Evolutionary conservation across 2,329 filamentous ascomycete genomes (phyloP), one percentile per base, ranked within the genome.

Genomic region (Neonectria sp.): DNA sequence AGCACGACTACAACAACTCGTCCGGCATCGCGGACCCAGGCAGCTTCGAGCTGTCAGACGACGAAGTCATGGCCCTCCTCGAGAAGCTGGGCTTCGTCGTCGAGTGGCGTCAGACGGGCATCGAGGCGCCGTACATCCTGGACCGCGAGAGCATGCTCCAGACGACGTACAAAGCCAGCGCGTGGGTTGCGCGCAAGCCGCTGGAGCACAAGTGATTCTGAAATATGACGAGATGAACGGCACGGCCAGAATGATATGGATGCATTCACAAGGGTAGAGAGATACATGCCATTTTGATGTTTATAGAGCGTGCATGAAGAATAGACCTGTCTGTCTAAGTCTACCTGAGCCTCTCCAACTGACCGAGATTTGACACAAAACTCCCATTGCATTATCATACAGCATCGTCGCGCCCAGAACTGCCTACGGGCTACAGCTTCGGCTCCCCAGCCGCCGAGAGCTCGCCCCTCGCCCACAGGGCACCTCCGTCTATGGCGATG

Each of bases 21-120:
- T 84, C 87, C 51, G 94, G 94, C 1, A 97, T 98, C 70, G 95
- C 91, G 0, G 95, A 97, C 74, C 94, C 94, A 0, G 96, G 96
- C 0, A 95, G 91, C 69, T 93, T 98, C 72, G 96, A 99, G 83
- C 86, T 99, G 61, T 92, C 93, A 1, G 90, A 97, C 67, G 94
- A 97, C 31, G 96, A 99, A 83, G 93, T 99, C 11, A 81, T 97
- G 65, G 86, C 87, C 17, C 83, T 99, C 48, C 87, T 98, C 2
- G 83, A 90, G 72, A 87, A 86, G 63, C 83, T 95, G 75, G 96
- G 95, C 0, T 99, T 99, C 76, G 84, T 83, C 6, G 83, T 99
- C 7, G 90, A 93, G 76, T 86, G 84, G 71, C 86, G 87, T 56
- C 85, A 91, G 77, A 84, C 84, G 1, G 86, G 84, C 1, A 81